Evolutionary conservation across 805 yeast species (phyloP).

Genomic region (Candida peoriensis): DNA sequence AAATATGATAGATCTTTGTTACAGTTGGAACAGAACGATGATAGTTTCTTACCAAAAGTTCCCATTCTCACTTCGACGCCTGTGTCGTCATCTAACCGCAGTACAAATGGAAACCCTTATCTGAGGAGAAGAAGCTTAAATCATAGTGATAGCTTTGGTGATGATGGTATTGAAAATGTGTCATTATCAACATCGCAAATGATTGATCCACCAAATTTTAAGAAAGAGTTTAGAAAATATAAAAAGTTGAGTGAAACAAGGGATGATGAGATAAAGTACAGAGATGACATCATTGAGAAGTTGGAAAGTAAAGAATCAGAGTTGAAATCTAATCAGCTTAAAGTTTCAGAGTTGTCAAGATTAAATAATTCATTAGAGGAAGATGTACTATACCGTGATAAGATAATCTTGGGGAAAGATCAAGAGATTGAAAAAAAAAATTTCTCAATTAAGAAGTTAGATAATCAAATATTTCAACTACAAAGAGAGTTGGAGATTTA

Average conservation of each 20-base stretch:
- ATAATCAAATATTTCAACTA: constrained; percentile 2
- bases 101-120: no score
- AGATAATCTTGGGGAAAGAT: constrained; percentile 15
- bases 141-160: constrained; percentile 1
- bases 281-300: constrained; percentile 20
- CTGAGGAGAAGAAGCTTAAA: no score
- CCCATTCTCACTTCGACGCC: constrained; percentile 8
- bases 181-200: neutral
- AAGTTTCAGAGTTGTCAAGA: constrained; percentile 6
- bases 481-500: constrained; percentile 10
- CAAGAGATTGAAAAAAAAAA: constrained; percentile 8
- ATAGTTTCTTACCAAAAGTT: no score
- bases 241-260: constrained; percentile 17
- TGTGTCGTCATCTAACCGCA: no score
- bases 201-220: constrained; percentile 15
- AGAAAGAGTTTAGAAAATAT: constrained; percentile 16
- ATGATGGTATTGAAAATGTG: neutral
- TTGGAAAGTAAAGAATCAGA: constrained; percentile 13
- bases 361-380: constrained; percentile 14
- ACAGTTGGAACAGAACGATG: constrained; percentile 2
- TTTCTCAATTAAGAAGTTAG: constrained; percentile 6
- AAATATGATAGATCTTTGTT: constrained; percentile 9
- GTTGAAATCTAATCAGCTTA: constrained; percentile 5
- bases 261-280: constrained; percentile 22
- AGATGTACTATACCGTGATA: constrained; percentile 21